Evolutionary conservation across 306 rosid species (phyloP).

Genomic region (Alnus glutinosa): DNA sequence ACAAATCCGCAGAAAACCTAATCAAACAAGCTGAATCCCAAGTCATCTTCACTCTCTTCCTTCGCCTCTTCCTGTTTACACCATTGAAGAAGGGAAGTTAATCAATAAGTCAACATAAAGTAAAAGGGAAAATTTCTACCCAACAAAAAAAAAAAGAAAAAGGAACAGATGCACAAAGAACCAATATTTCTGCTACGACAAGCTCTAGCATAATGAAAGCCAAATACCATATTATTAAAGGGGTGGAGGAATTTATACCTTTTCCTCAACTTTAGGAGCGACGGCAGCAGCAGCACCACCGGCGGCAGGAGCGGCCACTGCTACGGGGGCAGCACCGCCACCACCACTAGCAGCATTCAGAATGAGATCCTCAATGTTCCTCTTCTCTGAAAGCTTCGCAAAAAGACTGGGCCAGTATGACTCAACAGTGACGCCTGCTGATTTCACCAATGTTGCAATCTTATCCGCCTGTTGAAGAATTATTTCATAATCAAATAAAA

Average conservation of each 20-base stretch:
- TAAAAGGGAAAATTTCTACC: background rate
- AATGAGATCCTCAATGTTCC: constrained; percentile 57
- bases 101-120: background rate
- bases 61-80: constrained; percentile 56
- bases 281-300: constrained; percentile 36
- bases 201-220: background rate
- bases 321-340: constrained; percentile 42
- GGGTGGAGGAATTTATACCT: constrained; percentile 35
- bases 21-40: constrained; percentile 65
- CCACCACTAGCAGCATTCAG: constrained; percentile 53
- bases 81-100: background rate
- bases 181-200: background rate
- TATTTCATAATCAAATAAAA: background rate
- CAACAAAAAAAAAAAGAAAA: background rate
- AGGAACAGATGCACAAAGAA: background rate
- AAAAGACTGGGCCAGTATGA: constrained; percentile 73
- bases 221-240: background rate
- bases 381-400: constrained; percentile 69
- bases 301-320: constrained; percentile 37
- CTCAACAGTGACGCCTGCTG: constrained; percentile 55
- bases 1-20: constrained; percentile 27
- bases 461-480: constrained; percentile 56
- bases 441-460: constrained; percentile 53
- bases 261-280: constrained; percentile 55
- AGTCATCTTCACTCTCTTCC: constrained; percentile 69